These are phyloP conservation scores for Cutaneotrichosporon arboriforme DNA, from an alignment of 1,284 basidiomycete genomes.

Conservation along the genomic window DNA sequence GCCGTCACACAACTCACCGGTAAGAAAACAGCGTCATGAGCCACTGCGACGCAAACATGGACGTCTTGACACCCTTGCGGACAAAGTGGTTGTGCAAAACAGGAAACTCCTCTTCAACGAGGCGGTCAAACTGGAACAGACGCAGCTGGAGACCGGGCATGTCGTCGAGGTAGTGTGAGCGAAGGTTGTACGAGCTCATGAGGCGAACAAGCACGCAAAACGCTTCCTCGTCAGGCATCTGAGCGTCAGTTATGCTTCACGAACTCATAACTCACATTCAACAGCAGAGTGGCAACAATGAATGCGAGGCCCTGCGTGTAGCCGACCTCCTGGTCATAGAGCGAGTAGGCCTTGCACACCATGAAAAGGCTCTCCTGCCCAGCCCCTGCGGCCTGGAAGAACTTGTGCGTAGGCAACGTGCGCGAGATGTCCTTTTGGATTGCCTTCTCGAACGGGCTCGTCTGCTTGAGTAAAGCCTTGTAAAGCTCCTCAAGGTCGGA, in stretches of 20 bases:
- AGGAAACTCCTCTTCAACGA: slow-evolving; percentile 86
- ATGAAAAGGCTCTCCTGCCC: slow-evolving; percentile 97
- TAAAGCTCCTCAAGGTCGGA: slow-evolving; percentile 79
- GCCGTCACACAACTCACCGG: slow-evolving; percentile 53
- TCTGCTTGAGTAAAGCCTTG: slow-evolving; percentile 72
- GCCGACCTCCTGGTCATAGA: slow-evolving; percentile 92
- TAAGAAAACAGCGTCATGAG: slow-evolving; percentile 96
- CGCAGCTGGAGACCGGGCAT: slow-evolving; percentile 96
- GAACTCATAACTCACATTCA: slow-evolving; percentile 62
- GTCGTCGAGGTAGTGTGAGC: slow-evolving; percentile 93
- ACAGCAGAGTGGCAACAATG: slow-evolving; percentile 82
- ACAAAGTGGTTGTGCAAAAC: slow-evolving; percentile 86
- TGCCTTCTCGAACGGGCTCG: slow-evolving; percentile 84
- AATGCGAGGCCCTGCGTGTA: slow-evolving; percentile 97
- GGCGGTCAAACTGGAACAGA: slow-evolving; percentile 82
- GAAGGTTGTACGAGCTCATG: slow-evolving; percentile 95
- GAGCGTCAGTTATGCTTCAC: slow-evolving; percentile 9
- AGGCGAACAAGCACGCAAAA: slow-evolving; percentile 92
- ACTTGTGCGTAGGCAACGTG: slow-evolving; percentile 97
- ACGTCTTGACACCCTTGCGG: slow-evolving; percentile 88
- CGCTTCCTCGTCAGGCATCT: slow-evolving; percentile 99
- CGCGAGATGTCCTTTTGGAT: slow-evolving; percentile 86
- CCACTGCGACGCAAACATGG: slow-evolving; percentile 96
- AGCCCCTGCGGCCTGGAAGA: slow-evolving; percentile 79
- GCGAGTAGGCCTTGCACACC: slow-evolving; percentile 92